Conservation (phyloP, 805 yeast species). For the Lipomyces mesembrius region DNA sequence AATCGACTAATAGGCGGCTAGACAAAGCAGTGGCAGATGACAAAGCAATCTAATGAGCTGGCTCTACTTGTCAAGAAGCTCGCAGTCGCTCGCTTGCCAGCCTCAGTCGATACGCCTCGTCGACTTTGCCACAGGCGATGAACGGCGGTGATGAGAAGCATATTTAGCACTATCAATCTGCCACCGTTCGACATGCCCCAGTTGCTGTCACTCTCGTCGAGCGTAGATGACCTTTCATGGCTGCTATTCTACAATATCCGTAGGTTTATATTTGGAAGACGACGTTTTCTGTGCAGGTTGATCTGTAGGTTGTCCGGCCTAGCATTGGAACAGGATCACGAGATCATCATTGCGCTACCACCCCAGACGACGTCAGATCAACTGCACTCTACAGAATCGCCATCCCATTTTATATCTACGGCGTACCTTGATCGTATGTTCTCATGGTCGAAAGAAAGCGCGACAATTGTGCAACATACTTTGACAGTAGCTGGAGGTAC, state of each 20-base stretch:
- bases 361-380: background rate
- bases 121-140: background rate
- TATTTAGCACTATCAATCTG: background rate
- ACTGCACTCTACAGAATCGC: background rate
- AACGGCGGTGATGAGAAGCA: background rate
- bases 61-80: background rate
- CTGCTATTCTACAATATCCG: background rate
- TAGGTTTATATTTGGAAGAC: background rate
- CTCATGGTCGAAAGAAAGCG: no score
- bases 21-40: no score
- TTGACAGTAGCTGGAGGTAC: no score
- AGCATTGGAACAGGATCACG: no score
- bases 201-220: background rate
- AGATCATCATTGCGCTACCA: background rate
- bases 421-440: background rate
- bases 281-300: background rate
- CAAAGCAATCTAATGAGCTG: no score
- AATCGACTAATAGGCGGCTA: no score
- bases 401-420: no score
- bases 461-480: no score
- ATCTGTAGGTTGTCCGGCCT: no score
- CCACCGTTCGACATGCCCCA: background rate
- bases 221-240: background rate
- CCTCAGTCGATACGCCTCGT: no score
- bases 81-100: background rate